Conservation (phyloP, 768 basidiomycete species). For the Collybia mongolica region DNA sequence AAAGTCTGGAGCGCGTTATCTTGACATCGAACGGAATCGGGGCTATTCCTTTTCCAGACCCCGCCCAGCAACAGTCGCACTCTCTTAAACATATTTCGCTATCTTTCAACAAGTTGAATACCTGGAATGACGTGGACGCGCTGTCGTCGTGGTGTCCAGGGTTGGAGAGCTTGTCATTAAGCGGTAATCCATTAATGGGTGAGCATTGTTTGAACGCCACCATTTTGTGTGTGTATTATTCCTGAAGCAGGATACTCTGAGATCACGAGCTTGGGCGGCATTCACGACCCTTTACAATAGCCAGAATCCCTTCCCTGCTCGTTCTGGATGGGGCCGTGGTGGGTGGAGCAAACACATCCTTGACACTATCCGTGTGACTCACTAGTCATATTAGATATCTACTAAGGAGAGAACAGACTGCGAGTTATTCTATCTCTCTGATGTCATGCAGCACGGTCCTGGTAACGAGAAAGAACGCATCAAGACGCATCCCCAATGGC, state of each 20-base stretch:
- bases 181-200: constrained; percentile 63
- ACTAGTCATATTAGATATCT: constrained; percentile 49
- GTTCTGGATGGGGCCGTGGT: constrained; percentile 66
- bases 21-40: constrained; percentile 62
- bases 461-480: constrained; percentile 39
- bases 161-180: constrained; percentile 58
- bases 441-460: constrained; percentile 48
- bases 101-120: constrained; percentile 53
- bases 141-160: constrained; percentile 68
- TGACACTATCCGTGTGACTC: too few relatives aligned
- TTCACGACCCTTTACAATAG: constrained; percentile 61
- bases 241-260: constrained; percentile 18
- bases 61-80: constrained; percentile 22
- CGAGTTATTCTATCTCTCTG: constrained; percentile 81
- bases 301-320: constrained; percentile 62
- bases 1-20: constrained; percentile 67
- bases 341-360: constrained; percentile 21
- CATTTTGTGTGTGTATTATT: background rate
- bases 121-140: constrained; percentile 66
- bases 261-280: constrained; percentile 34
- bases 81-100: constrained; percentile 60
- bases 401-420: constrained; percentile 72
- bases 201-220: constrained; percentile 31
- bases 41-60: constrained; percentile 42
- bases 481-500: constrained; percentile 64